Percentiles rank a stretch among this genome's conserved stretches.
Evolutionary conservation across 176 grass and related monocot genomes (phyloP).

Genomic region (Zoysia japonica): DNA sequence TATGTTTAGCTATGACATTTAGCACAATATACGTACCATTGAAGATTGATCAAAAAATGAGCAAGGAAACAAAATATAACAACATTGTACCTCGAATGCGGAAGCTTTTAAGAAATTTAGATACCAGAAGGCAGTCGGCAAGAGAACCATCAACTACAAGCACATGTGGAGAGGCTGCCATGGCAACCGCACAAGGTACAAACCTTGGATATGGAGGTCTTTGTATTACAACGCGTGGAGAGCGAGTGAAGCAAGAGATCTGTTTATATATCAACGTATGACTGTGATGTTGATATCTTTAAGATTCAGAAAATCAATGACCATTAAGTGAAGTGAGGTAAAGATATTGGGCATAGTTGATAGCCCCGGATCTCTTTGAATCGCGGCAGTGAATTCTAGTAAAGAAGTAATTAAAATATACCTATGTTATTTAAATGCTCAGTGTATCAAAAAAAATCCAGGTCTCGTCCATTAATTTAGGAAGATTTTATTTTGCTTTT

Average conservation of each 20-base stretch:
- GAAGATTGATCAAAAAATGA: not conserved
- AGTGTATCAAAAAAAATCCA: too few species aligned
- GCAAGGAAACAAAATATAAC: too few species aligned
- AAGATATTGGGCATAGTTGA: too few species aligned
- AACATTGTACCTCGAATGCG: constrained; percentile 4
- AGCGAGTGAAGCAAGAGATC: not conserved
- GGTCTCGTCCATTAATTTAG: too few species aligned
- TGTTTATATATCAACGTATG: not conserved
- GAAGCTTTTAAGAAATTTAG: not conserved
- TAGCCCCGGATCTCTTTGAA: too few species aligned
- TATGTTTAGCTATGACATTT: not conserved
- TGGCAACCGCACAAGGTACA: not conserved
- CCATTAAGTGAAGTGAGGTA: not conserved
- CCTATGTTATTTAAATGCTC: too few species aligned
- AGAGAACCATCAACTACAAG: constrained; percentile 3
- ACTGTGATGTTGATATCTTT: not conserved
- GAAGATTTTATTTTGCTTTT: too few species aligned
- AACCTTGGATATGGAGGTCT: not conserved
- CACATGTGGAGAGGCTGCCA: not conserved
- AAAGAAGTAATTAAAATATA: too few species aligned
- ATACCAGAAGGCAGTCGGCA: not conserved
- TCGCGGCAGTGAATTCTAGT: too few species aligned
- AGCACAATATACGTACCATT: too few species aligned
- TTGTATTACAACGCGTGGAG: not conserved
- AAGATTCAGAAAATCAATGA: not conserved